Evolutionary conservation across 169 alveolate genomes (phyloP).

Genomic region (Cryptosporidium muris): DNA sequence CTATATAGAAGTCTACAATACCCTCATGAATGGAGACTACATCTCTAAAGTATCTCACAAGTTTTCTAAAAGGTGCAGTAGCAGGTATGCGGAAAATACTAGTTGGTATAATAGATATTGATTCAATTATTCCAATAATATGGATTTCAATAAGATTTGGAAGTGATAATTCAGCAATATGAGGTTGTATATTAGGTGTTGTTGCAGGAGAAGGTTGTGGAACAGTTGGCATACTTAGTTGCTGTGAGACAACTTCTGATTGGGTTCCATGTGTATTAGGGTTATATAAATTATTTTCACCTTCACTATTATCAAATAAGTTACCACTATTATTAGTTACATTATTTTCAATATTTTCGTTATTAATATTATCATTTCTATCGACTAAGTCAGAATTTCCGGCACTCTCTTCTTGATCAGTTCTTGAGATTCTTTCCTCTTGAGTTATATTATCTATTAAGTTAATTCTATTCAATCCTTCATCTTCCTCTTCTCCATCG

Average conservation of each 20-base stretch:
- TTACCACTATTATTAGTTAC: neutral
- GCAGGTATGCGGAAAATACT: slow-evolving; percentile 52
- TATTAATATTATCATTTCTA: neutral
- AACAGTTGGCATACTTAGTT: neutral
- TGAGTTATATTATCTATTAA: slow-evolving; percentile 1
- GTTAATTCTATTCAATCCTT: neutral
- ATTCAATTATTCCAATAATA: slow-evolving; percentile 51
- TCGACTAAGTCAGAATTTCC: neutral
- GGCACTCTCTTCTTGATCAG: neutral
- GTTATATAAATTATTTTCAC: slow-evolving; percentile 1
- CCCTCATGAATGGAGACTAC: slow-evolving; percentile 69
- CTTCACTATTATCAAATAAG: neutral
- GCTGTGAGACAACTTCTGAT: neutral
- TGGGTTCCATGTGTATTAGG: neutral
- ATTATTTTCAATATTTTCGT: neutral
- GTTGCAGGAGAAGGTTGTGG: slow-evolving; percentile 4
- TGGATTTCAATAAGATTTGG: slow-evolving; percentile 59
- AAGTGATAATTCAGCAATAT: slow-evolving; percentile 6
- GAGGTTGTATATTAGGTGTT: neutral
- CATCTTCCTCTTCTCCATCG: slow-evolving; percentile 3
- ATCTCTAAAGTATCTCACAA: slow-evolving; percentile 71
- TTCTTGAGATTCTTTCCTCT: neutral
- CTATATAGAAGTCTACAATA: slow-evolving; percentile 56
- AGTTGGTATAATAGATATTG: slow-evolving; percentile 29
- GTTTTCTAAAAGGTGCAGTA: slow-evolving; percentile 68